A percentile compares a stretch with the other conserved stretches of the same genome.
Conservation (phyloP, 176 grass and related monocot species). For the Oryza nivara region DNA sequence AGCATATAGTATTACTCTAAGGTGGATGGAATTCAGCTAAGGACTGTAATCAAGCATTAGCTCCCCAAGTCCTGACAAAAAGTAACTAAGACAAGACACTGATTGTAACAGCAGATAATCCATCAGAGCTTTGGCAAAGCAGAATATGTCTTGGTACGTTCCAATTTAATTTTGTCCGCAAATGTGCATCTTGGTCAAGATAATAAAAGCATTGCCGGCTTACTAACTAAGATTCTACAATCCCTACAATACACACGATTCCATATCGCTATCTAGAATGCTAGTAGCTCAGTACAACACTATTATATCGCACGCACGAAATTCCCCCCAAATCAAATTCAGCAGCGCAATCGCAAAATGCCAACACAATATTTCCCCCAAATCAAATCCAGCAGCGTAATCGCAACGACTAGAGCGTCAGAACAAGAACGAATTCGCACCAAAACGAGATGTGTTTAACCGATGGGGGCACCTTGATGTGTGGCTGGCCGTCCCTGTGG, state of each 20-base stretch:
- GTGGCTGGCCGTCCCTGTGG: constrained; percentile 69
- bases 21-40: not conserved
- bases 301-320: not conserved
- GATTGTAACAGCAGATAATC: not conserved
- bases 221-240: not conserved
- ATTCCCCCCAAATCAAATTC: constrained; percentile 1
- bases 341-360: not conserved
- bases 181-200: not conserved
- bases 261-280: constrained; percentile 1
- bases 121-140: not conserved
- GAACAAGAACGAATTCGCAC: not conserved
- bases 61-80: not conserved
- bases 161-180: constrained; percentile 1
- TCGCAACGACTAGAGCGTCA: not conserved
- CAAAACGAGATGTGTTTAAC: not conserved
- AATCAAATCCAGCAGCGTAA: not conserved
- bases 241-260: not conserved
- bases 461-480: constrained; percentile 63
- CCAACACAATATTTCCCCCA: not conserved
- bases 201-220: not conserved
- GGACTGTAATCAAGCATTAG: not conserved
- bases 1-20: not conserved
- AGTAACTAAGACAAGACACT: not conserved
- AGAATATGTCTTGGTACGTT: not conserved
- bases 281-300: too few species aligned